Evolutionary conservation across 2,329 filamentous ascomycete species (phyloP), one percentile per base, ranked within the genome.

Genomic region (Fusarium sp.): DNA sequence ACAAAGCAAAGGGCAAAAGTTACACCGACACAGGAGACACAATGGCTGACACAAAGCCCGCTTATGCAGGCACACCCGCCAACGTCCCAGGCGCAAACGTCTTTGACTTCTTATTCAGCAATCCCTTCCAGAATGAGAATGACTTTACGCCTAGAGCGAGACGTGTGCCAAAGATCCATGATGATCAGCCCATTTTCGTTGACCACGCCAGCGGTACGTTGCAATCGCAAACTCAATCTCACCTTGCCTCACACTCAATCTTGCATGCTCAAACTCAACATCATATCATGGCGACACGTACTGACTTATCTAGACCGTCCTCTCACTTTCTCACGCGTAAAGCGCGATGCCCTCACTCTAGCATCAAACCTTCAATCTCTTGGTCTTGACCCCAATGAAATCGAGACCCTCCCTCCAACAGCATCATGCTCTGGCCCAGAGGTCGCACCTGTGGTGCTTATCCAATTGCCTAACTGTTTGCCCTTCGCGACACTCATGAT

Each of bases 391-490:
- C 82, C 82, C 28, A 76, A 78, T 38, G 64, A 80, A 9, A 58
- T 81, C 15, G 73, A 79, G 44, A 76, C 76, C 37, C 82, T 85
- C 0, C 83, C 83, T 3, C 79, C 81, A 2, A 85, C 83, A 5
- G 74, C 83, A 13, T 80, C 82, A 18, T 85, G 83, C 53, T 64
- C 78, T 8, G 68, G 77, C 1, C 82, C 83, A 7, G 80, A 85
- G 64, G 75, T 85, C 56, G 81, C 83, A 1, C 83, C 83, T 5
- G 77, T 85, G 19, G 83, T 85, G 30, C 79, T 85, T 33, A 77
- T 85, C 67, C 83, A 85, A 65, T 77, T 85, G 15, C 83, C 83
- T 43, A 85, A 85, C 72, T 83, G 80, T 58, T 76, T 85, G 4
- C 77, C 80, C n/a, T 84, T 84, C 38, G 78, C 80, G 1, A 79